phyloP scores from a whole-genome alignment of 306 rosid genomes.

The apple (Malus domestica) region ASM211411v1 NC_041789.1:20250001-20250500 shows the following conservation, averaged over 20 bases:
- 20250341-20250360: background rate
- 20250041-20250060: no score
- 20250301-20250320: no score
- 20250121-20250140: background rate
- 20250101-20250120: background rate
- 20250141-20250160: background rate
- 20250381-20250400: background rate
- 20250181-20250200: background rate
- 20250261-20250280: no score
- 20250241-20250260: no score
- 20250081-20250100: no score
- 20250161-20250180: background rate
- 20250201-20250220: background rate
- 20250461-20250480: no score
- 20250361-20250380: background rate
- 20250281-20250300: no score
- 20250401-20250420: no score
- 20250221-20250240: background rate
- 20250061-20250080: no score
- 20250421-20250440: background rate
- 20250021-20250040: no score
- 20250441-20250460: background rate
- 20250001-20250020: no score
- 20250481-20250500: no score
- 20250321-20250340: background rate